phyloP scores from a whole-genome alignment of 352 stramenopile species.

The Phytophthora pinifolia region DNA sequence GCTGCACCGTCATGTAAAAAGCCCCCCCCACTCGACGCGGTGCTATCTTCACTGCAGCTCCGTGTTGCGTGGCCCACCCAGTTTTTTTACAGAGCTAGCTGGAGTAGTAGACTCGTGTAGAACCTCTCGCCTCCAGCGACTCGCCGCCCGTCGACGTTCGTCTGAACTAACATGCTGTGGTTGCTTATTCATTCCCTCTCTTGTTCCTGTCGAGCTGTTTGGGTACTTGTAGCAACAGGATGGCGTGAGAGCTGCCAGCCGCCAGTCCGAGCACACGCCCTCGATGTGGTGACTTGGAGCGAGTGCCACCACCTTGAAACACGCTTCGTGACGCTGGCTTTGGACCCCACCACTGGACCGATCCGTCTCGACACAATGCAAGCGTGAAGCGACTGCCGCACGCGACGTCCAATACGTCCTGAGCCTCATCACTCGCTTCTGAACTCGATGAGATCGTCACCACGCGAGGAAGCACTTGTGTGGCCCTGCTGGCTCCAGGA shows the following conservation, averaged over 20 bases:
- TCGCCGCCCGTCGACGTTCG: constrained; percentile 26
- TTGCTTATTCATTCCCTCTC: constrained; percentile 14
- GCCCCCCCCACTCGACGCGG: background rate
- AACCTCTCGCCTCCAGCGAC: constrained; percentile 13
- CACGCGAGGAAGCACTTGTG: constrained; percentile 49
- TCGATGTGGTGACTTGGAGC: constrained; percentile 12
- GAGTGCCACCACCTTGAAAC: constrained; percentile 1
- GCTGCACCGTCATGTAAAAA: constrained; percentile 66
- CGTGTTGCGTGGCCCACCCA: background rate
- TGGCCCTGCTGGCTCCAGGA: constrained; percentile 15
- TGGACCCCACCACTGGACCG: constrained; percentile 58
- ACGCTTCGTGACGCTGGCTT: constrained; percentile 1
- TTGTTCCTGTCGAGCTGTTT: constrained; percentile 1
- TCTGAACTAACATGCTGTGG: constrained; percentile 35
- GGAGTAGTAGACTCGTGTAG: constrained; percentile 23
- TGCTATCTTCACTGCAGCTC: too few relatives aligned
- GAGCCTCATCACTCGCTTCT: constrained; percentile 22
- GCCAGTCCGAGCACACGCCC: constrained; percentile 19
- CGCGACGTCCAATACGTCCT: constrained; percentile 35
- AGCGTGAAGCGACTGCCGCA: constrained; percentile 61
- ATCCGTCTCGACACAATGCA: constrained; percentile 40
- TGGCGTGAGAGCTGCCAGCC: constrained; percentile 27
- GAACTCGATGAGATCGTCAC: constrained; percentile 31
- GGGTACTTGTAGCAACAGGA: constrained; percentile 28
- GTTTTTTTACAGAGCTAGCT: constrained; percentile 19